Base-by-base conservation (phyloP, 1,139 yeast genomes). In the Casaregolazyma suthepensis region DNA sequence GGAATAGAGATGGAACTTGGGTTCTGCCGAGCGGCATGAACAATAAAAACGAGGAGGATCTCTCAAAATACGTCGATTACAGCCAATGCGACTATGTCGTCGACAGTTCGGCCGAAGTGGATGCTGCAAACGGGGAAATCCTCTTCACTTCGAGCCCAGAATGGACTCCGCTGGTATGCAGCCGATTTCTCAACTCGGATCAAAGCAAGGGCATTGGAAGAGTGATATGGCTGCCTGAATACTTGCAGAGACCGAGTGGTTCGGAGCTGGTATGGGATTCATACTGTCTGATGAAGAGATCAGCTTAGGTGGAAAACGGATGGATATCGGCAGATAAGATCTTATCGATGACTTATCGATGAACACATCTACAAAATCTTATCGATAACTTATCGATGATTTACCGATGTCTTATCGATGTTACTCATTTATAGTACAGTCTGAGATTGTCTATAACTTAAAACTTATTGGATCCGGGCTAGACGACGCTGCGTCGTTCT, bases 21-120 rank as follows among this genome's bases (percentile, higher is more conserved):
- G 56, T 56, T 2, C 63, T 77, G 1, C 93, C 95, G 1, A 51
- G 60, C 0, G 81, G 83, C 13, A 87, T 87, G 90, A 90, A 90
- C 66, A 85, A 87, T 61, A 73, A 75, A 59, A 89, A 90, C 63
- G 55, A 70, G 46, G 87, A 61, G 43, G 72, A 69, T 50, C 54
- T 56, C 2, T 56, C 60, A 40, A 66, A 66, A 51, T 59, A 65
- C 40, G 61, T 61, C 12, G 51, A 56, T 9, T 46, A 66, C 2
- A 59, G 57, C 5, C 50, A 60, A 19, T 72, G 76, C 56, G 68
- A 68, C 55, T 72, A 61, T 54, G 52, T 71, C n/a, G 64, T 72
- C 9, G 75, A 72, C 53, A 59, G 63, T 7, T 59, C 57, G n/a
- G 52, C 54, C 6, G 63, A 66, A 4, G 65, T 62, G 3, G 64